Evolutionary conservation across 1,139 yeast genomes (phyloP).

Genomic region (Scheffersomyces stambukii): DNA sequence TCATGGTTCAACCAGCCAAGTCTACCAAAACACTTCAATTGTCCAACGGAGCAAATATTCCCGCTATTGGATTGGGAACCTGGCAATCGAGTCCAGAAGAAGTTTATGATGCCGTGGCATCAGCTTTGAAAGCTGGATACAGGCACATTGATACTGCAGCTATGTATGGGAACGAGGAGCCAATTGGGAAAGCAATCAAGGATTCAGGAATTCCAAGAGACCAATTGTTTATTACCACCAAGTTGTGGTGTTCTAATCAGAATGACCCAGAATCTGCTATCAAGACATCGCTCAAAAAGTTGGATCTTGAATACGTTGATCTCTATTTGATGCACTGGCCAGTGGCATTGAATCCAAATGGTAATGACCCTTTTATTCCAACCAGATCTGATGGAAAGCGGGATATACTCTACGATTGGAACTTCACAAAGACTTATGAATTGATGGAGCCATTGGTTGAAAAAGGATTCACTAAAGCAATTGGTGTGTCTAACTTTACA

Average conservation of each 20-base stretch:
- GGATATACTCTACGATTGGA: constrained; percentile 40
- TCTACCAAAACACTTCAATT: too few species aligned
- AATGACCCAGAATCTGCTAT: constrained; percentile 53
- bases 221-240: constrained; percentile 70
- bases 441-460: constrained; percentile 55
- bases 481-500: constrained; percentile 80
- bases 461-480: constrained; percentile 54
- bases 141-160: constrained; percentile 76
- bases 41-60: constrained; percentile 58
- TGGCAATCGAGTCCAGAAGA: constrained; percentile 55
- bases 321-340: constrained; percentile 85
- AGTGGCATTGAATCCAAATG: constrained; percentile 43
- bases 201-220: constrained; percentile 63
- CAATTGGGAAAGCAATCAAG: constrained; percentile 57
- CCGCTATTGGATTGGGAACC: constrained; percentile 70
- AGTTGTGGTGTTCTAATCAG: constrained; percentile 65
- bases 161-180: constrained; percentile 58
- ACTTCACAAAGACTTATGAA: constrained; percentile 60
- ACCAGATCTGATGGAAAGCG: constrained; percentile 19
- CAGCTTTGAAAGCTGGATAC: constrained; percentile 64
- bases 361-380: constrained; percentile 29
- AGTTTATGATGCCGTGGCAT: constrained; percentile 51
- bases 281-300: constrained; percentile 52
- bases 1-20: too few species aligned
- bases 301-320: constrained; percentile 75